phyloP scores from a whole-genome alignment of 2,329 filamentous ascomycete species.

The Colletotrichum higginsianum region DNA sequence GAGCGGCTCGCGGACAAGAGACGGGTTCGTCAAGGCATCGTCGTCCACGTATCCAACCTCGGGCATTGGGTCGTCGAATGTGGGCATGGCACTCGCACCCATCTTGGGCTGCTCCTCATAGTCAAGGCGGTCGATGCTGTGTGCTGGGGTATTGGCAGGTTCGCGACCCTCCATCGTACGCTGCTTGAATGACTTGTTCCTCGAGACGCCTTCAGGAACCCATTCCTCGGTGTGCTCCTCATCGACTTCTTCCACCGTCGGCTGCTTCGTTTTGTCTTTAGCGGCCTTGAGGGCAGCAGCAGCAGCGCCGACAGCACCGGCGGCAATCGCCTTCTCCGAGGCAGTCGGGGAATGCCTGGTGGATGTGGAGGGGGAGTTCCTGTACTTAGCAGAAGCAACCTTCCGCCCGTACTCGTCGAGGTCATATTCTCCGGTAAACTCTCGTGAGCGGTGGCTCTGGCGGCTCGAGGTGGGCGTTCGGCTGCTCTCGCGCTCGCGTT shows the following conservation, averaged over 20 bases:
- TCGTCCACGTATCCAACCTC: constrained; percentile 79
- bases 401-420: constrained; percentile 72
- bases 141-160: constrained; percentile 69
- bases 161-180: constrained; percentile 70
- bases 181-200: constrained; percentile 78
- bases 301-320: constrained; percentile 68
- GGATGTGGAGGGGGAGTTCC: constrained; percentile 68
- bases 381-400: constrained; percentile 61
- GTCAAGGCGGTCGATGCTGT: constrained; percentile 72
- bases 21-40: constrained; percentile 88
- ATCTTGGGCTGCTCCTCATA: constrained; percentile 70
- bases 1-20: constrained; percentile 82
- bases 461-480: constrained; percentile 53
- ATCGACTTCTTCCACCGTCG: constrained; percentile 51
- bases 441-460: constrained; percentile 57
- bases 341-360: constrained; percentile 65
- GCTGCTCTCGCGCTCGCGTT: constrained; percentile 58
- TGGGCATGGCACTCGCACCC: constrained; percentile 79
- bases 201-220: constrained; percentile 65
- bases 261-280: constrained; percentile 59
- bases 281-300: constrained; percentile 67
- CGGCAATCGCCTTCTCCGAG: constrained; percentile 71
- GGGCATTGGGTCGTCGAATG: constrained; percentile 79
- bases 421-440: constrained; percentile 69
- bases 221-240: constrained; percentile 55